Base-by-base conservation (phyloP, 1,139 yeast genomes). In the Debaryomycetaceae sp. region DNA sequence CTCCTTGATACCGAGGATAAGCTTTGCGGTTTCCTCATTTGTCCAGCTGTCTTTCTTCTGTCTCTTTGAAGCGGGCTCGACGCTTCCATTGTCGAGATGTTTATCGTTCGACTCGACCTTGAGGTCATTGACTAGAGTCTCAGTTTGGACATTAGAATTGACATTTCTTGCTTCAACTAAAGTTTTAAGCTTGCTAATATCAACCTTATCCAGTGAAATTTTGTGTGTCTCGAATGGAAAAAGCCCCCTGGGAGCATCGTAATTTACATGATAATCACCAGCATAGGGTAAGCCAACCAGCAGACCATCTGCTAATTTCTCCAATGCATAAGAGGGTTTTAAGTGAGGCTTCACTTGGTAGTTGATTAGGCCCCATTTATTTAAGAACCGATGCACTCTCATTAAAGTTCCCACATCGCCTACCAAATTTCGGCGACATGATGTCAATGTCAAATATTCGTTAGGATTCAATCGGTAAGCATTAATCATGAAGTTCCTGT, bases 371-470 rank as follows among this genome's bases (percentile, higher is more conserved):
- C 99, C 99, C 99, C 99, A 95, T 63, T 87, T 88, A 59, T 83
- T 91, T 51, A 95, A 73, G 59, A 95, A 93, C 50, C 88, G 80
- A 62, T 90, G 97, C 8, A 93, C 81, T 52, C 99, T 78, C 80
- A 93, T 82, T 49, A 95, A 78, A 1, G 97, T 85, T 17, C 97
- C 96, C 8, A 91, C 98, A 69, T 95, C 99, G 37, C 99, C 99
- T 22, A 90, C 95, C 50, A 95, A 76, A 59, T 91, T 93, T 58
- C 99, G 83, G 58, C 99, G 84, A 48, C 95, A 88, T 0, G 98
- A 95, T 0, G 99, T 93, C 45, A 90, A 86, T 0, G 97, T 89
- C 42, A 93, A 75, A 59, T 88, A 91, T 64, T 93, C 99, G 57
- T 85, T 84, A 11, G 99, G 99, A 61, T 93, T 91, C 48, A 93